Evolutionary conservation across 192 early-diverging fungal species (phyloP).

Genomic region (Pilaira anomala): DNA sequence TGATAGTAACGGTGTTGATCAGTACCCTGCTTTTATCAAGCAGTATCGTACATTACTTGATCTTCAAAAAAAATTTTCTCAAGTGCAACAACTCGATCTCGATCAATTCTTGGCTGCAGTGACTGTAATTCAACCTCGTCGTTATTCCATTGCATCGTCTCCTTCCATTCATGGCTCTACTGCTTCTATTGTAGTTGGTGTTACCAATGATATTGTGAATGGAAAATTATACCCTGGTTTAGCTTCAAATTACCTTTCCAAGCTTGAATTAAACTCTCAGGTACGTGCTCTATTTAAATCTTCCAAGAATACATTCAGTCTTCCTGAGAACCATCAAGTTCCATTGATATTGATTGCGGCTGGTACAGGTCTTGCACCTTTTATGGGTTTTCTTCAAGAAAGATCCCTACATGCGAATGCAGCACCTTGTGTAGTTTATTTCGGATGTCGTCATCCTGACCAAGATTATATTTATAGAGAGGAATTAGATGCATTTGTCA

Average conservation of each 20-base stretch:
- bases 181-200: constrained; percentile 30
- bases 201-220: constrained; percentile 29
- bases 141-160: constrained; percentile 81
- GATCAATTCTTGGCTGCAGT: constrained; percentile 41
- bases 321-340: constrained; percentile 52
- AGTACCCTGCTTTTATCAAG: constrained; percentile 33
- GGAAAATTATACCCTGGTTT: constrained; percentile 28
- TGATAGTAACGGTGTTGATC: constrained; percentile 22
- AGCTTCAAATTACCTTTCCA: constrained; percentile 23
- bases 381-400: constrained; percentile 76
- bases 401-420: constrained; percentile 25
- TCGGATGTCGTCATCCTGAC: constrained; percentile 73
- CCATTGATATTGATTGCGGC: constrained; percentile 87
- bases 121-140: constrained; percentile 67
- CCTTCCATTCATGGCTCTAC: constrained; percentile 40
- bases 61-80: constrained; percentile 23
- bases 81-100: constrained; percentile 34
- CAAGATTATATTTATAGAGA: constrained; percentile 73
- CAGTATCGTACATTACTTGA: constrained; percentile 32
- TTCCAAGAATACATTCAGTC: constrained; percentile 47
- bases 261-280: constrained; percentile 17
- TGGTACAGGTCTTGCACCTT: constrained; percentile 94
- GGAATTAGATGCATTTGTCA: constrained; percentile 43
- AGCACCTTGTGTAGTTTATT: constrained; percentile 72
- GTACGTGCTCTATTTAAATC: constrained; percentile 21